These are phyloP conservation scores for Metarhizium anisopliae DNA, from an alignment of 2,329 filamentous ascomycete species.

Conservation along the genomic window DNA sequence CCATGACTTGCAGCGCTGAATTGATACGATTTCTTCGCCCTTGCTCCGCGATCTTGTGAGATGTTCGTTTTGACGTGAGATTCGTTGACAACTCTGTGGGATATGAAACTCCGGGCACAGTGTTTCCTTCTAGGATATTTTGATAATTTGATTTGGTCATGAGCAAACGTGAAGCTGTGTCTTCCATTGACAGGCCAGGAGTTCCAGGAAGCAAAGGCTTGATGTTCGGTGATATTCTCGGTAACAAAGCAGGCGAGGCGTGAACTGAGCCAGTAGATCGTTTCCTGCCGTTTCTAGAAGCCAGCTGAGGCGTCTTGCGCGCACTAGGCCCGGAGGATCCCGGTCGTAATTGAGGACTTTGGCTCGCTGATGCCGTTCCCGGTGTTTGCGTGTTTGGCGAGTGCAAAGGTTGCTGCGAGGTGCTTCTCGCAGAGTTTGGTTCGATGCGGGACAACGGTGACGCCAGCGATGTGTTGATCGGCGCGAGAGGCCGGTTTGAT, in stretches of 20 bases:
- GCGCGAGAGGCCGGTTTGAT: constrained; percentile 19
- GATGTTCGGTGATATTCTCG: constrained; percentile 88
- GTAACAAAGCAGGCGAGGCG: constrained; percentile 78
- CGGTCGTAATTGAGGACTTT: constrained; percentile 54
- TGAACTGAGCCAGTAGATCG: constrained; percentile 65
- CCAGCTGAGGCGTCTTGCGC: constrained; percentile 46
- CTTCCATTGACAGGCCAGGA: constrained; percentile 43
- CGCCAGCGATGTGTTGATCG: constrained; percentile 34
- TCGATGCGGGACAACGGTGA: constrained; percentile 28
- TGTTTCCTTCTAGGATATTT: constrained; percentile 89
- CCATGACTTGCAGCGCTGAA: constrained; percentile 84
- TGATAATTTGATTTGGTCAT: constrained; percentile 97
- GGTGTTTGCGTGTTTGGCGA: constrained; percentile 38
- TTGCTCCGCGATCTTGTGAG: constrained; percentile 96
- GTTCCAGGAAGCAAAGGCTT: constrained; percentile 72
- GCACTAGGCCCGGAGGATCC: constrained; percentile 36
- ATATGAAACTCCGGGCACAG: constrained; percentile 81
- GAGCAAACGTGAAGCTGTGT: constrained; percentile 63
- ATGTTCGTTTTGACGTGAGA: constrained; percentile 90
- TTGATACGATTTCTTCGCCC: constrained; percentile 94
- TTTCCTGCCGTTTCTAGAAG: constrained; percentile 56
- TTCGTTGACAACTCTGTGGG: constrained; percentile 88
- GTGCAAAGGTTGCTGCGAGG: constrained; percentile 38
- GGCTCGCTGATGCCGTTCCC: constrained; percentile 44
- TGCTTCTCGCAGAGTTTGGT: constrained; percentile 36